Evolutionary conservation across 345 rosid species (phyloP), one percentile per base, ranked within the genome.

Genomic region (Euphorbia lathyris): DNA sequence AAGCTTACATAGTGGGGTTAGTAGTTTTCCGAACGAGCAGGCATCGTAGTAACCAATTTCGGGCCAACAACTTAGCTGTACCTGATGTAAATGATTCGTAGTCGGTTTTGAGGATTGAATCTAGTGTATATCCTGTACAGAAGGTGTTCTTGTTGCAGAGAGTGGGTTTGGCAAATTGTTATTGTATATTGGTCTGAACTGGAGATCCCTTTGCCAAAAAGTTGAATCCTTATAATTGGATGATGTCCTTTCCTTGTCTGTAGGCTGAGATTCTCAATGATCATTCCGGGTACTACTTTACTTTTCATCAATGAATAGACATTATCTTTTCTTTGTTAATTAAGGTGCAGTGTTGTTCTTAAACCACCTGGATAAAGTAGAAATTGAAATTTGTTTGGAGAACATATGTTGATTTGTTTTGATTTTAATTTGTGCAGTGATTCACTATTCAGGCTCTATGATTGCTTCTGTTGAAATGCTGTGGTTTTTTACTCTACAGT

Each of bases 111-210:
- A 42, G 79, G 75, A 74, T 76, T 52, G 77, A 73, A 63, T 61
- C 74, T 73, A 48, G 26, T 76, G 76, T 78, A 78, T 73, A 80
- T 74, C 47, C 47, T 74, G 82, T 80, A 80, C 75, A 80, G 81
- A 63, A 59, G 47, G 25, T 65, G 58, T 5, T 34, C 59, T 45
- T 20, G 47, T 65, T 58, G 52, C 51, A 34, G 3, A 42, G 27
- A 27, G 55, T 43, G 55, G 9, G 1, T 55, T n/a, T 51, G 65
- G 29, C 65, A 30, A 11, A 34, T 62, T 62, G 29, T 38, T 29
- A 22, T 62, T 62, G 66, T 62, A 62, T 27, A 62, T 62, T 32
- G 11, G 30, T 30, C 59, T 23, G 47, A 53, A 36, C n/a, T 30
- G 19, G 27, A 66, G 58, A 23, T 32, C 69, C 59, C 5, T 62